phyloP scores from a whole-genome alignment of 257 asterid species.

The Gardenia jasminoides region DNA sequence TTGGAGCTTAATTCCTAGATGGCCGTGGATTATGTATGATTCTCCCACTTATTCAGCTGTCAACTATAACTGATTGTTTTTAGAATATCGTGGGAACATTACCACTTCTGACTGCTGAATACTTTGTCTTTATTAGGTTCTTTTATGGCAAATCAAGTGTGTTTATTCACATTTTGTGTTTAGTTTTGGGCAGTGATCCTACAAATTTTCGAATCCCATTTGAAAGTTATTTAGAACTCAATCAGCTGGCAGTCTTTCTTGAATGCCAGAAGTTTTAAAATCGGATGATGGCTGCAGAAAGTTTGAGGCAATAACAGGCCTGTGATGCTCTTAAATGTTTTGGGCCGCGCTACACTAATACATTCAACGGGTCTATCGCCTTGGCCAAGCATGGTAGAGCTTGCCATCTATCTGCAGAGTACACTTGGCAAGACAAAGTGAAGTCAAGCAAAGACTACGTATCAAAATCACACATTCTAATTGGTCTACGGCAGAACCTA shows the following conservation, averaged over 20 bases:
- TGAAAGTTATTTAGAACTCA: not conserved
- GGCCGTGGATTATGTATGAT: too few relatives aligned
- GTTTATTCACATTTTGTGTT: not conserved
- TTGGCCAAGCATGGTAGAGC: too few relatives aligned
- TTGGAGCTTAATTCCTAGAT: not conserved
- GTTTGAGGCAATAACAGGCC: too few relatives aligned
- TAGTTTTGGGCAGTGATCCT: too few relatives aligned
- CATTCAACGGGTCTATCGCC: too few relatives aligned
- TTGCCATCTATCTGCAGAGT: conserved; percentile 3
- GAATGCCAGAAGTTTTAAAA: not conserved
- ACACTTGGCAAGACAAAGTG: conserved; percentile 17
- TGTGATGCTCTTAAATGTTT: too few relatives aligned
- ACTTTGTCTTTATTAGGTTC: not conserved
- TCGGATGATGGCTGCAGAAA: not conserved
- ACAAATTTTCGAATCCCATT: not conserved
- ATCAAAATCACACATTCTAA: conserved; percentile 30
- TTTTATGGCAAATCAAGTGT: not conserved
- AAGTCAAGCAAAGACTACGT: conserved; percentile 8
- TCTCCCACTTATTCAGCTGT: too few relatives aligned
- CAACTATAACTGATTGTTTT: too few relatives aligned
- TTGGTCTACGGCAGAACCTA: conserved; percentile 20
- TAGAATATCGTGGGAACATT: not conserved
- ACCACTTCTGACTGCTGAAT: too few relatives aligned
- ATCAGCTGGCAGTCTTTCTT: not conserved
- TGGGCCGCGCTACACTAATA: too few relatives aligned